Percentiles rank a stretch among this genome's conserved stretches.
These are phyloP conservation scores for Thermochaetoides thermophila DNA, from an alignment of 495 filamentous ascomycete genomes.

Conservation along the genomic window DNA sequence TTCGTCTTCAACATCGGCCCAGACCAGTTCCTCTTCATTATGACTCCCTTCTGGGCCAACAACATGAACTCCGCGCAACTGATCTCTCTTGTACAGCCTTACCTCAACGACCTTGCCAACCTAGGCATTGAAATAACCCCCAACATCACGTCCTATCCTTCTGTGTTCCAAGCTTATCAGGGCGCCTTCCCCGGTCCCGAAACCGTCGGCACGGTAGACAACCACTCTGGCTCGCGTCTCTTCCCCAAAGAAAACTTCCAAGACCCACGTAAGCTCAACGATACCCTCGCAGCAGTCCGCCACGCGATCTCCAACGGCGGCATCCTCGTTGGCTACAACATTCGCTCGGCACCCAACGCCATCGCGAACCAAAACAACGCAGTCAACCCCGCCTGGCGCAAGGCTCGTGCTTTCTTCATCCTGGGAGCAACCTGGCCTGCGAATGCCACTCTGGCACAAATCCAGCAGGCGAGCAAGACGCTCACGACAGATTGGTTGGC, in stretches of 20 bases:
- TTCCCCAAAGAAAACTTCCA: constrained; percentile 37
- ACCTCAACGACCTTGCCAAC: constrained; percentile 22
- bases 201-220: constrained; percentile 24
- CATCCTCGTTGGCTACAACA: constrained; percentile 34
- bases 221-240: constrained; percentile 31
- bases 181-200: constrained; percentile 35
- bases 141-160: constrained; percentile 34
- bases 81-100: constrained; percentile 30
- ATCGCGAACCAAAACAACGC: constrained; percentile 23
- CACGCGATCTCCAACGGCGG: constrained; percentile 29
- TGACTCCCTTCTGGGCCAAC: constrained; percentile 34
- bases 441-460: constrained; percentile 23
- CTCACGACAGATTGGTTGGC: constrained; percentile 37
- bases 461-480: constrained; percentile 26
- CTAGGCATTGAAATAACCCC: constrained; percentile 28
- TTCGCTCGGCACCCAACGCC: constrained; percentile 26
- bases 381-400: constrained; percentile 37
- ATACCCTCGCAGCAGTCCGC: constrained; percentile 31
- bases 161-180: constrained; percentile 33
- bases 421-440: constrained; percentile 26
- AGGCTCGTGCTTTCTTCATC: constrained; percentile 30
- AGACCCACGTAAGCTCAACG: constrained; percentile 20
- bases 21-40: constrained; percentile 24
- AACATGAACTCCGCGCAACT: constrained; percentile 35
- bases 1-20: constrained; percentile 12